phyloP scores from a whole-genome alignment of 2,329 filamentous ascomycete genomes.

The Emmonsiellopsis sp. region DNA sequence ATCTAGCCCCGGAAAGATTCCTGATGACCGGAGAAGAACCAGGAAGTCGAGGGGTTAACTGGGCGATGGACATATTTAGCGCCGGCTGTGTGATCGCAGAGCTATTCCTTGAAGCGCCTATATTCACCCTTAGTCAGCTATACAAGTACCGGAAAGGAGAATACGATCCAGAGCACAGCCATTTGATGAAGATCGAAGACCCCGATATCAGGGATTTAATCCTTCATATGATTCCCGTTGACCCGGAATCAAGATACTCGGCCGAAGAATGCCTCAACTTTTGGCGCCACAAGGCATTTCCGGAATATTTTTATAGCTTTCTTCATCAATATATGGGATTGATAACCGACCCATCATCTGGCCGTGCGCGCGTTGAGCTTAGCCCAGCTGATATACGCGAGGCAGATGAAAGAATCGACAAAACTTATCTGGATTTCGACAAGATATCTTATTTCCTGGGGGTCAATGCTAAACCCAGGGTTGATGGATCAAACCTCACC shows the following conservation, averaged over 20 bases:
- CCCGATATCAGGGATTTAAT: conserved; percentile 81
- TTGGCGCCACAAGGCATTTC: conserved; percentile 87
- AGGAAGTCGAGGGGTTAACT: conserved; percentile 57
- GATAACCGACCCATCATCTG: conserved; percentile 82
- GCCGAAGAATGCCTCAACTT: conserved; percentile 91
- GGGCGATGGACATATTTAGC: conserved; percentile 99
- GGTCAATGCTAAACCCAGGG: conserved; percentile 49
- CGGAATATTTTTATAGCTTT: conserved; percentile 94
- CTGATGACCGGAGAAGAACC: conserved; percentile 59
- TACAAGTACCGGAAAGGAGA: conserved; percentile 91
- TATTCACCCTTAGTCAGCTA: conserved; percentile 95
- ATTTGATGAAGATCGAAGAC: conserved; percentile 80
- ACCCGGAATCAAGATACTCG: conserved; percentile 83
- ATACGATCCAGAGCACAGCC: conserved; percentile 75
- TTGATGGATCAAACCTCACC: conserved; percentile 21
- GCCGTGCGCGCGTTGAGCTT: conserved; percentile 61
- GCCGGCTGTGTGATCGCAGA: conserved; percentile 95
- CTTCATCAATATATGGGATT: conserved; percentile 96
- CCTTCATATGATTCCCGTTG: conserved; percentile 89
- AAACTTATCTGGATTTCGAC: conserved; percentile 89
- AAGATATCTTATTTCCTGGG: conserved; percentile 94
- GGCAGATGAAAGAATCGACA: conserved; percentile 86
- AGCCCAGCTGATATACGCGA: conserved; percentile 67
- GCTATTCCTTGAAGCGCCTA: conserved; percentile 85
- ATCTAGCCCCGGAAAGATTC: conserved; percentile 90